A percentile compares a stretch with the other conserved stretches of the same genome.
Conservation (phyloP, 371 early-diverging fungal genomes). For the Choanephora cucurbitarum region DNA sequence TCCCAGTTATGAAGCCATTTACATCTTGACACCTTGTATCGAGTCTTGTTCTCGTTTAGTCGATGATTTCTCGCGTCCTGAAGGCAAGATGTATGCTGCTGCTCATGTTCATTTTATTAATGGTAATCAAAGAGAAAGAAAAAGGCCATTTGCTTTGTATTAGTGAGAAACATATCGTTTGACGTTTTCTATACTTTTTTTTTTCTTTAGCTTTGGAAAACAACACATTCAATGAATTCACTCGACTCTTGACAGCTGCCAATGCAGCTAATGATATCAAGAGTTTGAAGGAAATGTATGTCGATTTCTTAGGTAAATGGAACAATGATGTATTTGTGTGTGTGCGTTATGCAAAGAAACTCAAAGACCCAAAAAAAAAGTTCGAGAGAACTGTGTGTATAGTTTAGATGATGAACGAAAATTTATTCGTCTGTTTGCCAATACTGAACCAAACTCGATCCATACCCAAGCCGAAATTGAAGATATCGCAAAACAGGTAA, state of each 20-base stretch:
- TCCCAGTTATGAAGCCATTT: slow-evolving; percentile 88
- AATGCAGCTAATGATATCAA: slow-evolving; percentile 56
- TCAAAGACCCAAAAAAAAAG: too few species aligned
- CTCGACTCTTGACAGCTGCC: slow-evolving; percentile 50
- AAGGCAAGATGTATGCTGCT: slow-evolving; percentile 70
- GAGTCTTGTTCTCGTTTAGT: slow-evolving; percentile 78
- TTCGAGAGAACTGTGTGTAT: slow-evolving; percentile 83
- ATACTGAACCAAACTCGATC: slow-evolving; percentile 30
- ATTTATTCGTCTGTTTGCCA: slow-evolving; percentile 65
- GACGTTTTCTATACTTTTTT: too few species aligned
- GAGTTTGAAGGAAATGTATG: slow-evolving; percentile 71
- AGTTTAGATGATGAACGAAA: slow-evolving; percentile 71
- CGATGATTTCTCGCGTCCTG: slow-evolving; percentile 69
- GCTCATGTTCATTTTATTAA: slow-evolving; percentile 84
- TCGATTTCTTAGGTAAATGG: slow-evolving; percentile 68
- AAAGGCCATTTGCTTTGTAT: too few species aligned
- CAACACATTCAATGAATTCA: slow-evolving; percentile 48
- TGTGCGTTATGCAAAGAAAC: too few species aligned
- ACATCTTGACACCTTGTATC: slow-evolving; percentile 84
- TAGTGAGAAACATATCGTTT: too few species aligned
- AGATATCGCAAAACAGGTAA: slow-evolving; percentile 72
- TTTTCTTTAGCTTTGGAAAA: slow-evolving; percentile 18
- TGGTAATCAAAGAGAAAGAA: slow-evolving; percentile 47
- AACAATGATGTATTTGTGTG: neutral
- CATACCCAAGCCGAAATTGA: slow-evolving; percentile 65